Evolutionary conservation across 2,329 filamentous ascomycete species (phyloP).

Genomic region (Penicillium nordicum): DNA sequence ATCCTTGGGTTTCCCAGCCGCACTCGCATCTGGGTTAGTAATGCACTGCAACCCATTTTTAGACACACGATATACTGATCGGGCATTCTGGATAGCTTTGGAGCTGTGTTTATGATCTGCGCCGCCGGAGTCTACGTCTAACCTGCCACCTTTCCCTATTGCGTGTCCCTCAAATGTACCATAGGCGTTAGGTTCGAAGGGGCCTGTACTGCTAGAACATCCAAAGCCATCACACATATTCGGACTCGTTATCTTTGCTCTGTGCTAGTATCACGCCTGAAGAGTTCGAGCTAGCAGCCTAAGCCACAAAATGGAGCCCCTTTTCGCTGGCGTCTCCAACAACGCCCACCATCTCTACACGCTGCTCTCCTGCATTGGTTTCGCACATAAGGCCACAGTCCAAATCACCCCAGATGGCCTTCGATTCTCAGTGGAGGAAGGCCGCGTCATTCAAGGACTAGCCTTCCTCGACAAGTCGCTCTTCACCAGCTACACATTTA

Average conservation of each 20-base stretch:
- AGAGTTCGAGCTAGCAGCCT: slow-evolving; percentile 2
- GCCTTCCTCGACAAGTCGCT: slow-evolving; percentile 84
- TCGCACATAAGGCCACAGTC: slow-evolving; percentile 58
- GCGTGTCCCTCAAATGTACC: slow-evolving; percentile 32
- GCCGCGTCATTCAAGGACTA: slow-evolving; percentile 83
- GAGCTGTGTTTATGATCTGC: slow-evolving; percentile 97
- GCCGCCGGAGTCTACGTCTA: slow-evolving; percentile 98
- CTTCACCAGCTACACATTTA: slow-evolving; percentile 80
- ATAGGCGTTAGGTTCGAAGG: slow-evolving; percentile 32
- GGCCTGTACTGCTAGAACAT: slow-evolving; percentile 34
- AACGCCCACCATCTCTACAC: slow-evolving; percentile 60
- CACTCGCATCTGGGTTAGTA: slow-evolving; percentile 81
- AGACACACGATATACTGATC: slow-evolving; percentile 8
- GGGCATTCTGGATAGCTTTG: slow-evolving; percentile 61
- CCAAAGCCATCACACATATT: slow-evolving; percentile 22
- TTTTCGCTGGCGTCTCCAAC: slow-evolving; percentile 61
- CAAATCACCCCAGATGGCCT: slow-evolving; percentile 83
- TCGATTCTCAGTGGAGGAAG: slow-evolving; percentile 82
- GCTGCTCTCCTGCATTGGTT: slow-evolving; percentile 61
- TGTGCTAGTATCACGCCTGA: slow-evolving; percentile 1
- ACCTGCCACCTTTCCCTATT: slow-evolving; percentile 27
- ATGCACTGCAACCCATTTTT: slow-evolving; percentile 17
- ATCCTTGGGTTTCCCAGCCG: slow-evolving; percentile 78
- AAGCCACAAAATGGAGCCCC: slow-evolving; percentile 33
- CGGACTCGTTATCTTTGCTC: slow-evolving; percentile 1